Percentiles rank a stretch among this genome's conserved stretches.
Evolutionary conservation across 306 rosid species (phyloP).

Genomic region (Vachellia collinsii): DNA sequence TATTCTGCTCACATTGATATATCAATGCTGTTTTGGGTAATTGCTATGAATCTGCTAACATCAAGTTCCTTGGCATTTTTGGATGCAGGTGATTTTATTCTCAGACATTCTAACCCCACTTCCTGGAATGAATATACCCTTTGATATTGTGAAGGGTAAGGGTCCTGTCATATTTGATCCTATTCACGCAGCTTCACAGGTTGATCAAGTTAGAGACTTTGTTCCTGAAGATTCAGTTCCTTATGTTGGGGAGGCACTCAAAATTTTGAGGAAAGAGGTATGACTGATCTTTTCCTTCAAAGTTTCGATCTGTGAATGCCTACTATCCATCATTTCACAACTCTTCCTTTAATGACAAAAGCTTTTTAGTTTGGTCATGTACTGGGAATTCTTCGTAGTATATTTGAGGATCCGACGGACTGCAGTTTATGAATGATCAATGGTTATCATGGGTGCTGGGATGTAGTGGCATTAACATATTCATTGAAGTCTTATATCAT

Average conservation of each 20-base stretch:
- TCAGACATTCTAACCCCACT: slow-evolving; percentile 98
- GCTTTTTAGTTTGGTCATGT: slow-evolving; percentile 14
- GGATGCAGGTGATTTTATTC: slow-evolving; percentile 86
- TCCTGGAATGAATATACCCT: slow-evolving; percentile 97
- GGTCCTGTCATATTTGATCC: slow-evolving; percentile 92
- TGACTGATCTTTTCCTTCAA: slow-evolving; percentile 28
- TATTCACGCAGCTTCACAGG: slow-evolving; percentile 63
- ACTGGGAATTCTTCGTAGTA: neutral
- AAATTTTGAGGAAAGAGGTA: slow-evolving; percentile 88
- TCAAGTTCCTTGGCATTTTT: slow-evolving; percentile 6
- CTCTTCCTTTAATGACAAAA: slow-evolving; percentile 12
- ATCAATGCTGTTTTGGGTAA: neutral
- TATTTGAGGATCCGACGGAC: neutral
- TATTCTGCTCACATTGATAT: slow-evolving; percentile 22
- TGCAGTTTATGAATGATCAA: neutral
- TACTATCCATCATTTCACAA: slow-evolving; percentile 14
- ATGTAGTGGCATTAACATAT: slow-evolving; percentile 2
- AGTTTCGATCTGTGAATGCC: slow-evolving; percentile 18
- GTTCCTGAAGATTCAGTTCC: slow-evolving; percentile 95
- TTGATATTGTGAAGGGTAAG: slow-evolving; percentile 95
- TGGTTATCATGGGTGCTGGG: neutral
- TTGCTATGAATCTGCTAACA: neutral
- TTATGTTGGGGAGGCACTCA: slow-evolving; percentile 91
- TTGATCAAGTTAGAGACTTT: slow-evolving; percentile 80
- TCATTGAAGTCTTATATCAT: neutral